Conservation (phyloP, 1,284 basidiomycete genomes). For the Porodaedalea pini region DNA sequence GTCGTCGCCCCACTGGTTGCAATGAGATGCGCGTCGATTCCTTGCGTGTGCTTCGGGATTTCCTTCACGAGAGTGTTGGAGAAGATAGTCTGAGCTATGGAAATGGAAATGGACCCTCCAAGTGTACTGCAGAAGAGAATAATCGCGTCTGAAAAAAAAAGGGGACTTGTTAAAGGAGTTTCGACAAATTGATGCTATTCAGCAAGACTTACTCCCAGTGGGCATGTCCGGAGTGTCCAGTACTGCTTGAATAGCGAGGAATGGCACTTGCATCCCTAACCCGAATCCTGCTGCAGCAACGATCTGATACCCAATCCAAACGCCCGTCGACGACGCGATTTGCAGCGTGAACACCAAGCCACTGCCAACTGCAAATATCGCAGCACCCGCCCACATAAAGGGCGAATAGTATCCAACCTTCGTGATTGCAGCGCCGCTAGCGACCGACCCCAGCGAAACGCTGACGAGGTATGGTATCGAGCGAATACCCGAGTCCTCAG, state of each 20-base stretch:
- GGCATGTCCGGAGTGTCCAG: slow-evolving; percentile 12
- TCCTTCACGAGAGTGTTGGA: slow-evolving; percentile 20
- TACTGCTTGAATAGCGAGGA: slow-evolving; percentile 13
- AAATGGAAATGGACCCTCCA: slow-evolving; percentile 23
- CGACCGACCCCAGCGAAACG: slow-evolving; percentile 35
- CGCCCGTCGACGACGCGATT: slow-evolving; percentile 29
- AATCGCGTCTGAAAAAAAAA: slow-evolving; percentile 16
- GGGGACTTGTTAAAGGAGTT: background rate
- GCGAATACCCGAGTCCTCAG: slow-evolving; percentile 53
- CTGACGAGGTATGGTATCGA: slow-evolving; percentile 68
- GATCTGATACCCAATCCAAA: slow-evolving; percentile 41
- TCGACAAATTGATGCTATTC: background rate
- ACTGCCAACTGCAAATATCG: slow-evolving; percentile 35
- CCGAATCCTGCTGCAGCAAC: slow-evolving; percentile 8
- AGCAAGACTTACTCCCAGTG: slow-evolving; percentile 11
- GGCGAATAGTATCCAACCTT: slow-evolving; percentile 36
- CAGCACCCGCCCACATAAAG: slow-evolving; percentile 33
- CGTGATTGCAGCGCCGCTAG: slow-evolving; percentile 34
- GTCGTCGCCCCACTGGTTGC: slow-evolving; percentile 19
- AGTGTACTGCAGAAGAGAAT: slow-evolving; percentile 23
- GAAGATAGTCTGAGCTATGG: slow-evolving; percentile 25
- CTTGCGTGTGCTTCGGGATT: slow-evolving; percentile 20
- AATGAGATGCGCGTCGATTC: slow-evolving; percentile 15
- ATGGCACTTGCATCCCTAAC: slow-evolving; percentile 13
- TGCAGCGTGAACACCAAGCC: slow-evolving; percentile 41